Conservation (phyloP, 371 early-diverging fungal genomes). For the Mortierella sp. region DNA sequence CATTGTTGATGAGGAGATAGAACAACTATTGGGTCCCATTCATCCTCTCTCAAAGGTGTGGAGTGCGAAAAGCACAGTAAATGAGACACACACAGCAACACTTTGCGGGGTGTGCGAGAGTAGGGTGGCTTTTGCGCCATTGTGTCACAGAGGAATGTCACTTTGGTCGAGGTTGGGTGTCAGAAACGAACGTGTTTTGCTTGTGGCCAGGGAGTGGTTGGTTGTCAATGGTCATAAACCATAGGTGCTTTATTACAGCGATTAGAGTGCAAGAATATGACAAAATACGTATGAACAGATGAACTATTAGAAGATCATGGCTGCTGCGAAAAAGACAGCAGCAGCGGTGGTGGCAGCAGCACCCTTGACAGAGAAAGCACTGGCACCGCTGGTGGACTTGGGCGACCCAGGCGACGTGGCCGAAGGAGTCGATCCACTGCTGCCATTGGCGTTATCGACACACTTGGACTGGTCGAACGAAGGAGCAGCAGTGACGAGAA, state of each 20-base stretch:
- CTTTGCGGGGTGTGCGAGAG: not conserved
- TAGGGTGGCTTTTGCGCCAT: not conserved
- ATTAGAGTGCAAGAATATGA: not conserved
- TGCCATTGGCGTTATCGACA: slow-evolving; percentile 51
- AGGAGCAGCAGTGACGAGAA: slow-evolving; percentile 58
- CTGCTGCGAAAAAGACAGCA: slow-evolving; percentile 25
- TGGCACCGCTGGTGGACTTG: slow-evolving; percentile 9
- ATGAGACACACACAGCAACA: not conserved
- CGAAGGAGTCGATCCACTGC: slow-evolving; percentile 17
- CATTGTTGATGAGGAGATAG: slow-evolving; percentile 10
- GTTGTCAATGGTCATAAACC: not conserved
- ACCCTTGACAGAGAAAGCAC: slow-evolving; percentile 16
- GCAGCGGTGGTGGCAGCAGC: slow-evolving; percentile 15
- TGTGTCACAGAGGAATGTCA: not conserved
- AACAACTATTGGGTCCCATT: not conserved
- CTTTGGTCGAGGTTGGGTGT: not conserved
- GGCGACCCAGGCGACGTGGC: slow-evolving; percentile 9
- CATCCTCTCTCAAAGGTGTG: not conserved
- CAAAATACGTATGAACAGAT: not conserved
- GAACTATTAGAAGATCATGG: slow-evolving; percentile 15
- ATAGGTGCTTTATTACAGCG: not conserved
- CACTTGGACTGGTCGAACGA: slow-evolving; percentile 62
- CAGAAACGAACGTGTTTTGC: not conserved
- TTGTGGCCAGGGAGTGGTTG: not conserved
- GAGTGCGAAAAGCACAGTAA: not conserved